Conservation (phyloP, 176 grass and related monocot genomes). For the Alopecurus myosuroides region DNA sequence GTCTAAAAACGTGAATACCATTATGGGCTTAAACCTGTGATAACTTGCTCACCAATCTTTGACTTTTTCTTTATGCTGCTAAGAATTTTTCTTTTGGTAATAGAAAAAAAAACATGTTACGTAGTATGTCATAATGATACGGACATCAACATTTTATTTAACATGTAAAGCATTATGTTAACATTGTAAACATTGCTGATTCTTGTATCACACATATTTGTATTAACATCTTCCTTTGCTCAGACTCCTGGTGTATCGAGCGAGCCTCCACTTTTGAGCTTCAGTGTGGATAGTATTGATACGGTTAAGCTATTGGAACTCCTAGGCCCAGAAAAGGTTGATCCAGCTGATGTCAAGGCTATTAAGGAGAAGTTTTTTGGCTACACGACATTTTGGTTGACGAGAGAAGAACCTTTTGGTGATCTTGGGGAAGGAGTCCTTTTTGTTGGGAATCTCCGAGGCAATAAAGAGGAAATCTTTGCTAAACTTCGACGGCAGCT, state of each 20-base stretch:
- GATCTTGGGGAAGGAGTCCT: conserved; percentile 93
- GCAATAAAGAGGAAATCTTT: conserved; percentile 90
- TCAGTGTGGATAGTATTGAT: conserved; percentile 69
- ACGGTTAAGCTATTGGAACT: conserved; percentile 91
- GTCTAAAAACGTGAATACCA: not conserved
- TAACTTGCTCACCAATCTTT: not conserved
- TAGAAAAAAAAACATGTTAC: not conserved
- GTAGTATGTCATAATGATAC: not conserved
- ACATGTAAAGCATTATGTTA: not conserved
- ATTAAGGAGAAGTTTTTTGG: conserved; percentile 97
- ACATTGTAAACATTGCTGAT: not conserved
- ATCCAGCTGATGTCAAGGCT: conserved; percentile 77
- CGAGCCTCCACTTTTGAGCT: conserved; percentile 46
- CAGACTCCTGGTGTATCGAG: conserved; percentile 59
- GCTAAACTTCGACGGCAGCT: conserved; percentile 68
- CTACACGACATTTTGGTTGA: conserved; percentile 99
- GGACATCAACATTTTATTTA: not conserved
- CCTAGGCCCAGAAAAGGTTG: conserved; percentile 89
- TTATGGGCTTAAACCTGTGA: not conserved
- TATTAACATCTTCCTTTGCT: conserved; percentile 3
- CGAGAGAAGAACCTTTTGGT: conserved; percentile 94
- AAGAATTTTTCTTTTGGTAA: not conserved
- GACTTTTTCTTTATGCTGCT: not conserved
- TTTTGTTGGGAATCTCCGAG: conserved; percentile 86
- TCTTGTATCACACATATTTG: conserved; percentile 16